Evolutionary conservation across 1,139 yeast species (phyloP).

Genomic region (Martiniozyma asiatica): DNA sequence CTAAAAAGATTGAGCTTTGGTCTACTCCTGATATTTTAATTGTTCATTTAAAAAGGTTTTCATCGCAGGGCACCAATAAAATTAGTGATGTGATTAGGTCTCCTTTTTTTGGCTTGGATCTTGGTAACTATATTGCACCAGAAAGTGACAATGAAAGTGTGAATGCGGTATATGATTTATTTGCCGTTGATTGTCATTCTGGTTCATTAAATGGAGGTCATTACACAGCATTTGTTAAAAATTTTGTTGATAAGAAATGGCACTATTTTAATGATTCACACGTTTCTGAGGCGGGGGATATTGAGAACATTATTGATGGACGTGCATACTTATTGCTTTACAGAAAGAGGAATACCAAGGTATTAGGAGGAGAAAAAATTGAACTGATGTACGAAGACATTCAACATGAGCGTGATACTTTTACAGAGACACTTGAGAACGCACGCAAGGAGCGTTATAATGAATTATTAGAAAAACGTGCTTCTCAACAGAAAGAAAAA

Average conservation of each 20-base stretch:
- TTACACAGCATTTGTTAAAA: constrained; percentile 82
- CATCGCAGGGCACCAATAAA: constrained; percentile 80
- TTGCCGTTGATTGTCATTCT: constrained; percentile 90
- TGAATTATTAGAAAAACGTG: no score
- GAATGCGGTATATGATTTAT: constrained; percentile 61
- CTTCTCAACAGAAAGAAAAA: no score
- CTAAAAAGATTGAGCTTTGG: constrained; percentile 88
- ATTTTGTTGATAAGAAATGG: constrained; percentile 71
- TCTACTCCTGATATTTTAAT: constrained; percentile 81
- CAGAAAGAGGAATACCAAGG: constrained; percentile 35
- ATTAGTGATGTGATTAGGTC: constrained; percentile 76
- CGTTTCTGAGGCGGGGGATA: constrained; percentile 41
- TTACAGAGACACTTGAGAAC: constrained; percentile 8
- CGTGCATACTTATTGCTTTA: constrained; percentile 87
- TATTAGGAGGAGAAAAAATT: constrained; percentile 21
- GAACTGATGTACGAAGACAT: constrained; percentile 13
- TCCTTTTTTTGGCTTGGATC: constrained; percentile 75
- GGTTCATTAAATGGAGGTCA: constrained; percentile 99
- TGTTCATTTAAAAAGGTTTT: constrained; percentile 83
- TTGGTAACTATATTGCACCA: constrained; percentile 40
- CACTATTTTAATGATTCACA: constrained; percentile 78
- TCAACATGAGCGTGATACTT: constrained; percentile 9
- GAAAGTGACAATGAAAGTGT: constrained; percentile 23
- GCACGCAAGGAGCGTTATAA: constrained; percentile 1
- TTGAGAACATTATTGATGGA: constrained; percentile 54